phyloP scores from a whole-genome alignment of 805 yeast species.

The Wilhelminamyces savonicus region DNA sequence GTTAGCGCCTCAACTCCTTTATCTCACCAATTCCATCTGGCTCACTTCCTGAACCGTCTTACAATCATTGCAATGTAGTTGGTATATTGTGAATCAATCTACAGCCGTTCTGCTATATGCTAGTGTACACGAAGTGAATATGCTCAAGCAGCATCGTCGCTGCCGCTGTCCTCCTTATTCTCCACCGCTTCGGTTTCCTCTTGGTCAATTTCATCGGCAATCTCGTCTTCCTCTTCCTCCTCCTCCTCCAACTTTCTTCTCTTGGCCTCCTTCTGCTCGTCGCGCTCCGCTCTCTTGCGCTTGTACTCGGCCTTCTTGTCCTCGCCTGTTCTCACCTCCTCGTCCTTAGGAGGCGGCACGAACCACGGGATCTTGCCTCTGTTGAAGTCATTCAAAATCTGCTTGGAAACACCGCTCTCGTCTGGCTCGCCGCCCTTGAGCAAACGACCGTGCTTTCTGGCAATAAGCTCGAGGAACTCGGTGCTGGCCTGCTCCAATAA shows the following conservation, averaged over 20 bases:
- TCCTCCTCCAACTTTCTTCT: conserved; percentile 15
- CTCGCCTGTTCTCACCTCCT: conserved; percentile 50
- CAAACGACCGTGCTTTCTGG: conserved; percentile 88
- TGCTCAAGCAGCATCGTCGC: too few relatives aligned
- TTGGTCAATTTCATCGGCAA: too few relatives aligned
- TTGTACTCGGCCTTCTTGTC: conserved; percentile 49
- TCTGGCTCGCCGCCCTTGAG: conserved; percentile 98
- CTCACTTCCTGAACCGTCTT: too few relatives aligned
- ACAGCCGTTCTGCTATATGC: too few relatives aligned
- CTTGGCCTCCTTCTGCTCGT: conserved; percentile 23
- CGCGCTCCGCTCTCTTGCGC: conserved; percentile 48
- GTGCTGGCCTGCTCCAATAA: conserved; percentile 39
- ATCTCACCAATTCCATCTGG: too few relatives aligned
- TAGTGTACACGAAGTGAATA: too few relatives aligned
- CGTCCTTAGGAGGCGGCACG: conserved; percentile 75
- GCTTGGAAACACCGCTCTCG: conserved; percentile 86
- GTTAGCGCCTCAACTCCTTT: too few relatives aligned
- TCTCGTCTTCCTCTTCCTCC: conserved; percentile 17
- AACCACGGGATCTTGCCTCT: conserved; percentile 99
- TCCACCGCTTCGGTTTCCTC: too few relatives aligned
- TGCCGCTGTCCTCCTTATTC: too few relatives aligned
- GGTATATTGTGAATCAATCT: too few relatives aligned
- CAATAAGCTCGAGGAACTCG: conserved; percentile 84
- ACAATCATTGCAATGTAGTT: too few relatives aligned
- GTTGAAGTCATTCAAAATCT: conserved; percentile 87